Base-by-base conservation (phyloP, 768 basidiomycete genomes). In the Boletus edulis region DNA sequence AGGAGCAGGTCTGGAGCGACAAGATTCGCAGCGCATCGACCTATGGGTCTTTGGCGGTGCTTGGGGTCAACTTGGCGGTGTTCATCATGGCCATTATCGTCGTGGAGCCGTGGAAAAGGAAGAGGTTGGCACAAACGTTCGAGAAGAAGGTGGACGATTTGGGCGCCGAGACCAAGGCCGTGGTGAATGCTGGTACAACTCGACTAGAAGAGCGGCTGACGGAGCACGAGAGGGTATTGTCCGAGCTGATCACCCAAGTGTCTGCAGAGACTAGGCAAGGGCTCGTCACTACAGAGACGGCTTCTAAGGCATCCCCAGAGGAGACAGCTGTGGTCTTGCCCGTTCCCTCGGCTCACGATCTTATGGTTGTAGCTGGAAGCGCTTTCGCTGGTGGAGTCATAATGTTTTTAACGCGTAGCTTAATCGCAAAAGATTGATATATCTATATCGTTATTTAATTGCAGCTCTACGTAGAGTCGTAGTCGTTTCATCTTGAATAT, bases 1-100 rank as follows among this genome's bases (percentile, higher is more conserved):
- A 98, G 73, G 97, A 99, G 69, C 97, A 99, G 70, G 85, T 98
- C 3, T 99, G 97, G 97, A 94, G 91, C 50, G 96, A 99, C 77
- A 99, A 99, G 74, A 97, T 99, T 56, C 85, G 97, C 35, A 93
- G 91, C 62, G 88, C 89, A 27, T 94, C 91, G 58, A 98, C 97
- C 5, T 98, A 98, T 68, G 95, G 94, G 4, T 89, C 87, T 39
- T 75, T 98, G 55, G 86, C 85, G 6, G 95, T 85, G 51, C 79
- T 98, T 22, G 87, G 84, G 13, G 81, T 96, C 57, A 99, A 99
- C 72, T 72, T 98, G 73, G 57, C 90, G 50, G 89, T 99, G 46
- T 99, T 99, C 69, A 72, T 98, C 53, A 73, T 89, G 57, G 96
- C 97, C 10, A 92, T 98, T 60, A 69, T 91, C 14, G 73, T 96